phyloP scores from a whole-genome alignment of 495 filamentous ascomycete species.

The Lophiostoma macrostomum region DNA sequence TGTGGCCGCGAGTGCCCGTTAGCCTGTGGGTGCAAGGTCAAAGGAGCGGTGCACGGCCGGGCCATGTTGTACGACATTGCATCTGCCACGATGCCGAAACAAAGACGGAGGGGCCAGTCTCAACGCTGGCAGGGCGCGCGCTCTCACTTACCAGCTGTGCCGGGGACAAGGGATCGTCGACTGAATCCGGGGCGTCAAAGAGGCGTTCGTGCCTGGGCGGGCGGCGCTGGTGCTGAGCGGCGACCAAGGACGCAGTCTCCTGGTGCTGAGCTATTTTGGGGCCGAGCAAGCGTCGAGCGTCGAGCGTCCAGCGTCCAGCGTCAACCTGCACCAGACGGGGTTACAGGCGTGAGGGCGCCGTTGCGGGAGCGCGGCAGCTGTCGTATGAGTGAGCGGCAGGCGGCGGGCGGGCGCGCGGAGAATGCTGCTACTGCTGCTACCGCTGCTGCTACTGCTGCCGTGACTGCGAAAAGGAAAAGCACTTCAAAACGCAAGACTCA shows the following conservation, averaged over 20 bases:
- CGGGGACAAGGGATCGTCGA: conserved; percentile 18
- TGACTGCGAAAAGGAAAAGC: background rate
- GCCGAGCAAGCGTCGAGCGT: background rate
- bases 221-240: conserved; percentile 3
- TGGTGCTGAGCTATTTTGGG: background rate
- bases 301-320: conserved; percentile 1
- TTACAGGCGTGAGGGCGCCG: background rate
- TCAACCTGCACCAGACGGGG: too few species aligned
- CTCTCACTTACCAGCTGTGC: conserved; percentile 28
- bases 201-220: conserved; percentile 5
- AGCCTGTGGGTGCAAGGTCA: conserved; percentile 10
- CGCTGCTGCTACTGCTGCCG: too few species aligned
- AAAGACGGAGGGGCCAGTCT: conserved; percentile 28
- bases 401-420: conserved; percentile 11
- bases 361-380: background rate
- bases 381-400: conserved; percentile 6
- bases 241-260: background rate
- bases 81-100: conserved; percentile 30
- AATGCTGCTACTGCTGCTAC: too few species aligned
- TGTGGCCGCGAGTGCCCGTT: conserved; percentile 16
- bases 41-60: conserved; percentile 23
- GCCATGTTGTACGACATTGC: conserved; percentile 27
- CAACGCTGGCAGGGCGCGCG: conserved; percentile 9
- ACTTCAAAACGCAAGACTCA: too few species aligned
- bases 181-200: conserved; percentile 25